These are phyloP conservation scores for Chondrus crispus DNA, from an alignment of 23 red algal species.

Conservation along the genomic window DNA sequence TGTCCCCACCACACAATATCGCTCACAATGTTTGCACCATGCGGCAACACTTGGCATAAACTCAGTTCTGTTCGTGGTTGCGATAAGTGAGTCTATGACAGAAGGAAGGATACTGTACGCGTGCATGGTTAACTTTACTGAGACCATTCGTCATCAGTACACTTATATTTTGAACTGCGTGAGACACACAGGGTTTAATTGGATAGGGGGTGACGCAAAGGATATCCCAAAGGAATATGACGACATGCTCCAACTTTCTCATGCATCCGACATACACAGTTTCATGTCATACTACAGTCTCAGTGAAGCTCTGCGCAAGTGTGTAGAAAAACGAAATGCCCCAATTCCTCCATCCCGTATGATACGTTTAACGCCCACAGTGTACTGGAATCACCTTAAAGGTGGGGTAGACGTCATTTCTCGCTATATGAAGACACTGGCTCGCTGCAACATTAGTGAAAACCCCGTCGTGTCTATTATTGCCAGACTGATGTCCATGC, in stretches of 20 bases:
- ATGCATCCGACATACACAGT: not conserved
- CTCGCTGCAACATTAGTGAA: not conserved
- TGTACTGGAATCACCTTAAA: constrained; percentile 9
- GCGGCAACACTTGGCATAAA: not conserved
- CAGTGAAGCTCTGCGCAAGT: not conserved
- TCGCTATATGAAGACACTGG: not conserved
- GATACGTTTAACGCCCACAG: not conserved
- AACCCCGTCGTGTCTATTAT: not conserved
- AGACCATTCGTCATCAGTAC: not conserved
- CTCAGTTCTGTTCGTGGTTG: not conserved
- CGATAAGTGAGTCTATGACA: not conserved
- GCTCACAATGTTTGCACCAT: not conserved
- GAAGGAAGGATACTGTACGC: not conserved
- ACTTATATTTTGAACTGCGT: not conserved
- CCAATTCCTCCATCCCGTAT: not conserved
- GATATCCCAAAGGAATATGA: not conserved
- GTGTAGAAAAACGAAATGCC: not conserved
- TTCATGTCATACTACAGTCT: not conserved
- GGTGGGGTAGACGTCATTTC: not conserved
- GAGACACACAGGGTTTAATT: not conserved
- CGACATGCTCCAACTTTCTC: not conserved
- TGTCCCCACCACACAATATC: not conserved
- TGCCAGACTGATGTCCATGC: not conserved
- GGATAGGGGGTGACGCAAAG: not conserved
- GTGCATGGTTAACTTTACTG: not conserved